Evolutionary conservation across 495 filamentous ascomycete genomes (phyloP).

Genomic region (Penicillium odoratum): DNA sequence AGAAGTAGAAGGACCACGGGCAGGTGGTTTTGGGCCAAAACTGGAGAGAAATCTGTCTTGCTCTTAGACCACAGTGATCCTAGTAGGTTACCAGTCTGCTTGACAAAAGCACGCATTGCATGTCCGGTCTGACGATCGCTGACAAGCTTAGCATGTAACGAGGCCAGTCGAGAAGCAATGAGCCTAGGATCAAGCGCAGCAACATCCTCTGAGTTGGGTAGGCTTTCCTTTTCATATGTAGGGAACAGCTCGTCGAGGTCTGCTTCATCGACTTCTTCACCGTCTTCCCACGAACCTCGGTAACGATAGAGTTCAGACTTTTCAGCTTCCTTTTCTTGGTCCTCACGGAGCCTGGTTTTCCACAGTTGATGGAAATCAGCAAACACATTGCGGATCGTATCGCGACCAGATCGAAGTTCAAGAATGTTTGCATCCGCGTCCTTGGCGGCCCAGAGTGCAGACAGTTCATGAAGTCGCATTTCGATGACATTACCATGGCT

Average conservation of each 20-base stretch:
- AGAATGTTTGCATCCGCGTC: slow-evolving; percentile 38
- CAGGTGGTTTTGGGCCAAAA: slow-evolving; percentile 54
- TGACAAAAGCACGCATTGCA: slow-evolving; percentile 37
- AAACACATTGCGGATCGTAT: slow-evolving; percentile 52
- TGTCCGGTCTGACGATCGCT: slow-evolving; percentile 26
- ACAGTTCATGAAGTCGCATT: slow-evolving; percentile 46
- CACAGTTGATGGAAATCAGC: slow-evolving; percentile 73
- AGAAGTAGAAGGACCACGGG: slow-evolving; percentile 66
- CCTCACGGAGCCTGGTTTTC: slow-evolving; percentile 68
- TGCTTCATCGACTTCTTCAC: slow-evolving; percentile 72
- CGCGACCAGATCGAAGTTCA: slow-evolving; percentile 25
- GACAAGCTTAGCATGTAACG: slow-evolving; percentile 55
- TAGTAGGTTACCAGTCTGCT: slow-evolving; percentile 38
- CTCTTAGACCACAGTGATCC: slow-evolving; percentile 40
- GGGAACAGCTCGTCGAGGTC: slow-evolving; percentile 83
- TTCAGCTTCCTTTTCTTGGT: slow-evolving; percentile 68
- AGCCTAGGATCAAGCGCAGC: slow-evolving; percentile 39
- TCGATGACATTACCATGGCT: slow-evolving; percentile 44
- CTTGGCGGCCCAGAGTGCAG: slow-evolving; percentile 36
- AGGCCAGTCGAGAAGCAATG: slow-evolving; percentile 51
- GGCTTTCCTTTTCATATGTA: slow-evolving; percentile 57
- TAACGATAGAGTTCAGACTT: slow-evolving; percentile 79
- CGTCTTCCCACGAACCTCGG: slow-evolving; percentile 69
- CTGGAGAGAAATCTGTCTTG: slow-evolving; percentile 32
- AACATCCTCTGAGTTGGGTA: slow-evolving; percentile 29